Conservation (phyloP, 805 yeast genomes). For the Candida nitratophila region DNA sequence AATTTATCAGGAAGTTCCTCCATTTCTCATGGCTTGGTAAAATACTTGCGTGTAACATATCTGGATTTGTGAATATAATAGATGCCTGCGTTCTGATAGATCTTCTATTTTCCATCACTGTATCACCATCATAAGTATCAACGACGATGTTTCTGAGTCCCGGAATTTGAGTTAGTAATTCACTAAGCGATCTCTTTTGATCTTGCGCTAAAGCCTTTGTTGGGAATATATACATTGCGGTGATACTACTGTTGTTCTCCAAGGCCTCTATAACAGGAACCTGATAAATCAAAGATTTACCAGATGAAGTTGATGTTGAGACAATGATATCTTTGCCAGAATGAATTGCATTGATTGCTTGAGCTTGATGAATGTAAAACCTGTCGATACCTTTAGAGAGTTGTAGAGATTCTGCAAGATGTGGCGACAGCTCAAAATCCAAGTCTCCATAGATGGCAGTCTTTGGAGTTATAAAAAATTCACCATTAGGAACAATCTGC, state of each 20-base stretch:
- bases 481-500: constrained; percentile 53
- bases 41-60: constrained; percentile 79
- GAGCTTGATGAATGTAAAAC: constrained; percentile 77
- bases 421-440: constrained; percentile 41
- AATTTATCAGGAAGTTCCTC: constrained; percentile 56
- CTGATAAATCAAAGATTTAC: constrained; percentile 90
- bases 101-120: constrained; percentile 49
- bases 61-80: constrained; percentile 92
- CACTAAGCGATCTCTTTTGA: constrained; percentile 75
- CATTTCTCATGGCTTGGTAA: constrained; percentile 73
- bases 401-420: constrained; percentile 44
- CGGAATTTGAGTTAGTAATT: constrained; percentile 45
- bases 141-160: constrained; percentile 39
- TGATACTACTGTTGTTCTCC: constrained; percentile 35
- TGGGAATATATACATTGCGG: constrained; percentile 88
- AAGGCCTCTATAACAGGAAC: constrained; percentile 62
- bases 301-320: constrained; percentile 94
- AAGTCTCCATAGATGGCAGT: constrained; percentile 38
- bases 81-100: constrained; percentile 56
- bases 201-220: constrained; percentile 98
- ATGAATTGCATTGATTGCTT: constrained; percentile 57
- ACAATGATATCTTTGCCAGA: constrained; percentile 66
- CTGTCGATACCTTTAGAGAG: constrained; percentile 38
- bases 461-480: constrained; percentile 35
- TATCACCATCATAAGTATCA: constrained; percentile 93